Evolutionary conservation across 2,329 filamentous ascomycete species (phyloP).

Genomic region (Trichothecium sympodiale): DNA sequence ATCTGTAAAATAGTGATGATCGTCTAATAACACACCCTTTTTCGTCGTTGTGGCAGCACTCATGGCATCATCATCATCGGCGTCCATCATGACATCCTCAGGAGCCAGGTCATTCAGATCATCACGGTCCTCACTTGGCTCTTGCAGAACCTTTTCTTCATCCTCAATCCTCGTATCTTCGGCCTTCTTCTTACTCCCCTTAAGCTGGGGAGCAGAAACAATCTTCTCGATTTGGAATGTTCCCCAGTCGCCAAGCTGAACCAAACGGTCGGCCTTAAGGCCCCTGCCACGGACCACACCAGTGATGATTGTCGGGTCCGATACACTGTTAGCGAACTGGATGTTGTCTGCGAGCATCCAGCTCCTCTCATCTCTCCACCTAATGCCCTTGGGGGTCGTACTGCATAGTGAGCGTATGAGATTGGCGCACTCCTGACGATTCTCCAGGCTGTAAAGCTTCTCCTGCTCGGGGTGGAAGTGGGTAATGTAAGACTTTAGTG

Average conservation of each 20-base stretch:
- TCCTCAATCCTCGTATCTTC: conserved; percentile 63
- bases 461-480: conserved; percentile 92
- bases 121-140: conserved; percentile 70
- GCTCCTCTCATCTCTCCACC: conserved; percentile 88
- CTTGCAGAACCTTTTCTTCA: conserved; percentile 50
- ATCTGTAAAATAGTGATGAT: conserved; percentile 96
- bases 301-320: conserved; percentile 61
- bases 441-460: conserved; percentile 82
- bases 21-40: conserved; percentile 87
- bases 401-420: conserved; percentile 85
- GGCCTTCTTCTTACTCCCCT: conserved; percentile 46
- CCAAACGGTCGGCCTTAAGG: conserved; percentile 78
- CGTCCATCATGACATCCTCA: conserved; percentile 67
- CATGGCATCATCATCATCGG: conserved; percentile 43
- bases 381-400: conserved; percentile 83
- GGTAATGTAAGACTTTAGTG: conserved; percentile 82
- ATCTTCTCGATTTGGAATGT: conserved; percentile 89
- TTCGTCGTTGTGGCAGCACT: conserved; percentile 33
- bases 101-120: conserved; percentile 75
- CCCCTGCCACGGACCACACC: conserved; percentile 79
- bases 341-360: conserved; percentile 90
- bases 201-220: conserved; percentile 58
- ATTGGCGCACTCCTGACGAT: conserved; percentile 81
- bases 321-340: conserved; percentile 51
- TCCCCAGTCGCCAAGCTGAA: conserved; percentile 90